Percentiles rank a stretch among this genome's conserved stretches.
These are phyloP conservation scores for Apophysomyces trapeziformis DNA, from an alignment of 371 early-diverging fungal species.

Conservation along the genomic window DNA sequence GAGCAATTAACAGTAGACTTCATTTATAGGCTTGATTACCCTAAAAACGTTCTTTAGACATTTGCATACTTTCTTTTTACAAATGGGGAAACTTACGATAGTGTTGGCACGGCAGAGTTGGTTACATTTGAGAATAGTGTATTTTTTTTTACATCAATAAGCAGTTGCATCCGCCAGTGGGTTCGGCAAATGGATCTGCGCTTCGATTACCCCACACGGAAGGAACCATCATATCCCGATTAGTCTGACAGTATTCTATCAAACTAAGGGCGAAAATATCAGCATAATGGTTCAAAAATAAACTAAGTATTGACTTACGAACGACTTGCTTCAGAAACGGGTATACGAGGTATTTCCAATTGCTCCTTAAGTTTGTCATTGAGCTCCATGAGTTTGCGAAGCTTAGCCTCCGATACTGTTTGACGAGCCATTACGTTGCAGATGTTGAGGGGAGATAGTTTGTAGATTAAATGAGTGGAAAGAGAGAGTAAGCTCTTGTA, in stretches of 20 bases:
- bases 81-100: too few species aligned
- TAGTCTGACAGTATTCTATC: constrained; percentile 49
- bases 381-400: constrained; percentile 44
- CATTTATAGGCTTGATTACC: too few species aligned
- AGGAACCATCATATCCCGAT: constrained; percentile 49
- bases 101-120: too few species aligned
- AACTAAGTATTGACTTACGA: constrained; percentile 44
- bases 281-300: not conserved
- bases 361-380: constrained; percentile 53
- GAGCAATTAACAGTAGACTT: too few species aligned
- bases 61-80: too few species aligned
- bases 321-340: constrained; percentile 53
- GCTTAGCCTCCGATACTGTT: constrained; percentile 46
- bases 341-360: constrained; percentile 49
- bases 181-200: constrained; percentile 52
- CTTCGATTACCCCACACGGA: constrained; percentile 47
- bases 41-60: too few species aligned
- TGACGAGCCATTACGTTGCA: constrained; percentile 19
- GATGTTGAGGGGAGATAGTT: not conserved
- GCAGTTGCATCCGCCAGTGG: constrained; percentile 47
- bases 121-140: not conserved
- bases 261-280: constrained; percentile 22
- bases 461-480: not conserved
- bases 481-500: not conserved
- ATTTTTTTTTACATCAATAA: constrained; percentile 31